Evolutionary conservation across 1,284 basidiomycete species (phyloP), one percentile per base, ranked within the genome.

Genomic region (Heterobasidion annosum): DNA sequence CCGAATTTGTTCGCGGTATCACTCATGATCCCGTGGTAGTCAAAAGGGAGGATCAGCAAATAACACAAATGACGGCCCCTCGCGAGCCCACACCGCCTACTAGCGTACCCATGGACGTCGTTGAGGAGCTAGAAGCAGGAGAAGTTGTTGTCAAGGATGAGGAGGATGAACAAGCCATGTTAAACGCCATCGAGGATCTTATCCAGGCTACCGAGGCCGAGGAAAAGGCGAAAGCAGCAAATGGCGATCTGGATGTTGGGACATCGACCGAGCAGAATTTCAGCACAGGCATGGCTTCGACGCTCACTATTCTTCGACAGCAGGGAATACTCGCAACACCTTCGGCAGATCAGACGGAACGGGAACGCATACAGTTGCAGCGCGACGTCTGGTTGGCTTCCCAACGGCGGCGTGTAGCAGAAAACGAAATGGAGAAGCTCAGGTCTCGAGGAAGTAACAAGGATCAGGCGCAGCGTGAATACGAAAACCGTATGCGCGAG

Each of bases 1-100:
- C 93, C 15, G 95, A 98, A 67, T 99, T 99, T 63, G 91, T 99
- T 25, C 84, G 94, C 13, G 86, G 91, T 43, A 93, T 99, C 59
- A 83, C 84, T 0, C 79, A 79, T 60, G 81, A 82, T 58, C 81
- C 81, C 1, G 66, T 77, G 1, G 64, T 66, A 12, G 71, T 78
- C 56, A 87, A 85, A 65, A 68, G 68, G 40, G 82, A 85, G 61
- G 63, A 61, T 64, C 55, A 57, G 76, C 77, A 62, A 63, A 12
- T 57, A 65, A 50, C 67, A 62, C 50, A 68, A 63, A 51, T 72
- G 67, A 61, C 71, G 65, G 32, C 63, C 67, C 8, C 63, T 69
- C 10, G 70, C 71, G 52, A 67, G 67, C 51, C 68, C 65, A 37
- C 76, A 79, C 56, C 66, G 8, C 77, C 78, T 13, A 80, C 70